Evolutionary conservation across 1,284 basidiomycete species (phyloP), one percentile per base, ranked within the genome.

Genomic region (Rhodofomes roseus): DNA sequence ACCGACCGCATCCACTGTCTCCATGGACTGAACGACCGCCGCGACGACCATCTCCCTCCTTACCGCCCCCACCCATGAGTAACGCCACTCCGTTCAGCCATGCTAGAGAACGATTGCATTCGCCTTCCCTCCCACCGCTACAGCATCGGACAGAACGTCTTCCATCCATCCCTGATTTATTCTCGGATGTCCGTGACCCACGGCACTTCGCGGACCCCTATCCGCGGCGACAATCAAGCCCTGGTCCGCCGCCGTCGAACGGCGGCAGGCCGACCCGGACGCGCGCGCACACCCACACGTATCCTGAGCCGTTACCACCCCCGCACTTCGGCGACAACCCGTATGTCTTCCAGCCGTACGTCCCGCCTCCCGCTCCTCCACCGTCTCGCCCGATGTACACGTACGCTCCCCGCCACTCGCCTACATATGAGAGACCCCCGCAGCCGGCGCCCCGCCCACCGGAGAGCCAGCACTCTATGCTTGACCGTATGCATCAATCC

Each of bases 401-500:
- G 3, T 37, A 23, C 22, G 29, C 50, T 9, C 27, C 50, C 31
- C 50, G 14, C 8, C 27, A 34, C 31, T 23, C 39, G 55, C 62
- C 62, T 48, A 54, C 55, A 20, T 65, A 59, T 50, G 22, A 57
- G 46, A 58, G 48, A 27, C 61, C 59, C 23, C 57, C 46, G 11
- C 54, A 61, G 18, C 53, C 61, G 11, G 25, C 27, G 23, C 46
- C 61, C 61, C 27, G 60, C 58, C 11, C 62, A 73, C 66, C 61
- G 74, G 48, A 11, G 31, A 25, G 31, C 34, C 50, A 51, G 31
- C 74, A 73, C 40, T 60, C 62, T 9, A 77, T 80, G 73, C 63
- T 80, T 22, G 79, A 88, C 66, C 84, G 87, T 88, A 72, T 65
- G 82, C 39, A 41, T 16, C 46, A 48, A 48, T 48, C 46, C 22